Evolutionary conservation across 495 filamentous ascomycete genomes (phyloP), one percentile per base, ranked within the genome.

Genomic region (Penicillium antarcticum): DNA sequence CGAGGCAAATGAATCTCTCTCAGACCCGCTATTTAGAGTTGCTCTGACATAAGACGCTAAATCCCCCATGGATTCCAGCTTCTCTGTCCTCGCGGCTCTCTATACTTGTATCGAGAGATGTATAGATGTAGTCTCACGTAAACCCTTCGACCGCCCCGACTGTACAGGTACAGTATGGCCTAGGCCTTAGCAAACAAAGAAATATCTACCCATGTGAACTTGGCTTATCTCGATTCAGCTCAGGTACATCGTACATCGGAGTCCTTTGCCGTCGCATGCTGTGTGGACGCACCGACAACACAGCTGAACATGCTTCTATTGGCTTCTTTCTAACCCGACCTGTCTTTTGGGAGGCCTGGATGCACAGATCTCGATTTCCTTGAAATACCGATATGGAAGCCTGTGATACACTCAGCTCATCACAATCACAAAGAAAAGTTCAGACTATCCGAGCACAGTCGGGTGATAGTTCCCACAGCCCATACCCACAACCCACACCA

Each of bases 11-110:
- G 26, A 29, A 14, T 18, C 10, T 38, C 6, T 35, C 32, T 33
- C 26, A 23, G 45, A 45, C 56, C 59, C 59, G 59, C 59, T 60
- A 60, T 57, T 62, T 65, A 65, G 53, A 65, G 62, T 65, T 65
- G 51, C 42, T 53, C 43, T 62, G 59, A 60, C 59, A 62, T 58
- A 56, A 52, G 48, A 52, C 62, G 58, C 57, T 62, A 65, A 62
- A 60, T 50, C 55, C 26, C 57, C 31, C 52, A 58, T 62, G 38
- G 56, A 45, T 53, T 53, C 31, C 43, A 11, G 19, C 9, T 39
- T 21, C 4, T 37, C 21, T 21, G 29, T 13, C 16, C 10, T 19
- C n/a, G n/a, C n/a, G n/a, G n/a, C n/a, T n/a, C n/a, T n/a, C n/a
- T n/a, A n/a, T n/a, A n/a, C n/a, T n/a, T n/a, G n/a, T n/a, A n/a